Conservation (phyloP, 2,329 filamentous ascomycete genomes). For the Pseudocercospora ulei region DNA sequence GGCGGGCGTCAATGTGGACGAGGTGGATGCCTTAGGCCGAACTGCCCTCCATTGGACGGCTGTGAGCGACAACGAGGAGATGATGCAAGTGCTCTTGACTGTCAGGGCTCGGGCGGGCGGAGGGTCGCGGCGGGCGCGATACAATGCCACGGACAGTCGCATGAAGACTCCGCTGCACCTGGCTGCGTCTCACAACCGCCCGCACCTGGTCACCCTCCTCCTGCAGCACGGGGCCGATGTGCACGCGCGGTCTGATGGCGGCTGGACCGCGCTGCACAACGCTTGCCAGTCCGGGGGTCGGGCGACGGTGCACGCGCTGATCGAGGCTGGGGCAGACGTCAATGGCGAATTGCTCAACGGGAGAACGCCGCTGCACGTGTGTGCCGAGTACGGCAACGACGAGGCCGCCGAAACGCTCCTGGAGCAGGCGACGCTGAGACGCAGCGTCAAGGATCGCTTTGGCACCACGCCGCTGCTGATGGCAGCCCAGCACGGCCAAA, state of each 20-base stretch:
- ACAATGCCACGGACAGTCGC: constrained; percentile 21
- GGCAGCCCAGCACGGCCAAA: constrained; percentile 36
- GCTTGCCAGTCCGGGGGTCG: constrained; percentile 17
- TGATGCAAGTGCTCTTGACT: constrained; percentile 19
- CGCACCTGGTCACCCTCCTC: constrained; percentile 61
- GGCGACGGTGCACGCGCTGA: constrained; percentile 21
- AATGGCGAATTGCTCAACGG: constrained; percentile 25
- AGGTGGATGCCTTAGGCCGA: constrained; percentile 20
- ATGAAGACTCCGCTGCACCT: constrained; percentile 24
- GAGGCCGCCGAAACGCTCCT: constrained; percentile 23
- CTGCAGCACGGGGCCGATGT: constrained; percentile 90
- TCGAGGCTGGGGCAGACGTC: constrained; percentile 25
- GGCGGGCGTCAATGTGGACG: constrained; percentile 23
- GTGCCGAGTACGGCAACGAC: constrained; percentile 26
- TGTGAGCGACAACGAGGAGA: constrained; percentile 24
- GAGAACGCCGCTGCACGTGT: constrained; percentile 27
- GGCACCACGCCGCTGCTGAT: constrained; percentile 40
- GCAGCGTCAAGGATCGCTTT: constrained; percentile 37
- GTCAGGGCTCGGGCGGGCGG: constrained; percentile 18
- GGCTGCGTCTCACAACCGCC: constrained; percentile 18
- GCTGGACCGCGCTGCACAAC: constrained; percentile 75
- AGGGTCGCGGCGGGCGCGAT: constrained; percentile 17
- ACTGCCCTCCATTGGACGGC: constrained; percentile 27
- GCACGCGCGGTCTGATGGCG: constrained; percentile 77
- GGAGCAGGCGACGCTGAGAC: constrained; percentile 29